A percentile compares a stretch with the other conserved stretches of the same genome.
Evolutionary conservation across 176 grass and related monocot species (phyloP).

Genomic region (Bonia amplexicaulis): DNA sequence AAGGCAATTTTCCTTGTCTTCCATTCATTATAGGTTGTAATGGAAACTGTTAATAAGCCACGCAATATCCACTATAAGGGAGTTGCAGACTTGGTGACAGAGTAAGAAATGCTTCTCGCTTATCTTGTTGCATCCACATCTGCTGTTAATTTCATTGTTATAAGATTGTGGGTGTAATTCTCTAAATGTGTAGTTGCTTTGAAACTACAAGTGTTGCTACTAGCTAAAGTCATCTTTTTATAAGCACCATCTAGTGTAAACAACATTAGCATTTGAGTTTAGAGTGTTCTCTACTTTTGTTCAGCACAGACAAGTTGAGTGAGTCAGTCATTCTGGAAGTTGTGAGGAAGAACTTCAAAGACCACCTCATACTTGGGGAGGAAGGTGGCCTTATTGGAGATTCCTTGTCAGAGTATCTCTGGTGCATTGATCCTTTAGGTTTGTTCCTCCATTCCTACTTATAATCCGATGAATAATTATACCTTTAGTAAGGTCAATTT

Average conservation of each 20-base stretch:
- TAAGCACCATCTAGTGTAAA: not conserved
- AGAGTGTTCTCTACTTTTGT: conserved; percentile 28
- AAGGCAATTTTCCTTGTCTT: not conserved
- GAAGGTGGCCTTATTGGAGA: conserved; percentile 97
- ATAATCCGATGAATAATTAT: not conserved
- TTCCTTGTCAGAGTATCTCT: conserved; percentile 80
- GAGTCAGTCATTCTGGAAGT: conserved; percentile 90
- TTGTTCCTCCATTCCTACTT: conserved; percentile 24
- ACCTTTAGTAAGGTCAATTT: not conserved
- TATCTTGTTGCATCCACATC: not conserved
- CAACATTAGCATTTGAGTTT: conserved; percentile 8
- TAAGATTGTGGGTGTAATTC: not conserved
- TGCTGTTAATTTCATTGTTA: not conserved
- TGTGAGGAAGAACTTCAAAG: conserved; percentile 74
- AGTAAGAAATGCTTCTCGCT: conserved; percentile 56
- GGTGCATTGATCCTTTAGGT: conserved; percentile 99
- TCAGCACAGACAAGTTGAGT: conserved; percentile 91
- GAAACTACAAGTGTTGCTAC: not conserved
- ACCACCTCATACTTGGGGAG: conserved; percentile 97
- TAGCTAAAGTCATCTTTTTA: not conserved
- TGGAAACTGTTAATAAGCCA: conserved; percentile 94
- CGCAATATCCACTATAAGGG: conserved; percentile 91
- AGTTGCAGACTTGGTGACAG: conserved; percentile 85
- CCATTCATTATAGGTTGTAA: conserved; percentile 57
- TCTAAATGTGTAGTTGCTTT: not conserved